Base-by-base conservation (phyloP, 768 basidiomycete genomes). In the Psilocybe cubensis region DNA sequence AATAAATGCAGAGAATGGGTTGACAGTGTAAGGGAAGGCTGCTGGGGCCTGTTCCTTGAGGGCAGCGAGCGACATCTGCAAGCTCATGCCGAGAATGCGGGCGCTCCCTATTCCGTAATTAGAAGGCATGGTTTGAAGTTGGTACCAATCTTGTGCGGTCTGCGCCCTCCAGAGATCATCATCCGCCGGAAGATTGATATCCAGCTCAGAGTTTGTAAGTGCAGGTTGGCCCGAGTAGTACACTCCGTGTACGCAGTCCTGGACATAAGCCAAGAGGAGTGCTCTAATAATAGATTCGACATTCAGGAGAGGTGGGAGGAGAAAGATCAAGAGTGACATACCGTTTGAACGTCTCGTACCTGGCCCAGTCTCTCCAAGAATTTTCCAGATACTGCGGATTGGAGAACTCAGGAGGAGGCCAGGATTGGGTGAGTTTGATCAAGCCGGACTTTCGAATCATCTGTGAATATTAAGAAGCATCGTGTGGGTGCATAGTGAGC, bases 271-370 rank as follows among this genome's bases (percentile, higher is more conserved):
- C 24, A 86, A 62, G 29, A 78, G 66, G 25, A 83, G 70, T 8
- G 76, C 76, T 31, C 81, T 83, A 63, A 52, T 62, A 62, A 53
- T 52, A 59, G 38, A 41, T 52, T 53, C 48, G 41, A 52, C 29
- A 18, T 42, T 53, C 18, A 59, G 52, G 48, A 49, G 44, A 12
- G 42, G 56, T 20, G 44, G 20, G 56, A 27, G 46, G n/a, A 54
- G 51, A 56, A 40, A 31, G 41, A 41, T 53, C 50, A 48, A 31
- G 46, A 31, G 28, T 29, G 28, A 57, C 44, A 61, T 58, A 83
- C 85, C 85, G 76, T 64, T 87, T 87, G 42, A 80, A 74, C 3
- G 75, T 79, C 69, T 88, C 86, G 57, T 83, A 78, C 25, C 73
- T 70, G 0, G 79, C 80, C 85, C 85, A 88, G 24, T 82, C 77